phyloP scores from a whole-genome alignment of 768 basidiomycete genomes.

The Leucogyrophana mollusca region DNA sequence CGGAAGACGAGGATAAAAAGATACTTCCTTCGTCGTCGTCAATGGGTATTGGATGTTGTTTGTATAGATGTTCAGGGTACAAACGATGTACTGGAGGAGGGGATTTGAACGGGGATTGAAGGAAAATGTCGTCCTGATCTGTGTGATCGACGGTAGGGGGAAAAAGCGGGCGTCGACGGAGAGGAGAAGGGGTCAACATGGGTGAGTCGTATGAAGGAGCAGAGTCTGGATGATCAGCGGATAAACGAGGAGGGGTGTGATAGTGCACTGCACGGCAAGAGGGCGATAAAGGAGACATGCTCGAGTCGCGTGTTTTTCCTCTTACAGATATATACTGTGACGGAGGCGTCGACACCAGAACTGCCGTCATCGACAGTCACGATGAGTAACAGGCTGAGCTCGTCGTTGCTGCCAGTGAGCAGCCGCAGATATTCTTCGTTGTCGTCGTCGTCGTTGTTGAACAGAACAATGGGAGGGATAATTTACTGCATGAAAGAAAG shows the following conservation, averaged over 20 bases:
- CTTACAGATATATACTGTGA: slow-evolving; percentile 35
- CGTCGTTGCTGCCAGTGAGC: slow-evolving; percentile 8
- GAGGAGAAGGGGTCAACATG: slow-evolving; percentile 66
- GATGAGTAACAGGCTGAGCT: slow-evolving; percentile 1
- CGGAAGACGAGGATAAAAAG: slow-evolving; percentile 51
- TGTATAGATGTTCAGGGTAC: slow-evolving; percentile 42
- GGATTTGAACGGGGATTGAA: slow-evolving; percentile 51
- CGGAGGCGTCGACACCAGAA: slow-evolving; percentile 28
- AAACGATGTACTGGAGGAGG: slow-evolving; percentile 42
- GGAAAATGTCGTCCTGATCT: slow-evolving; percentile 52
- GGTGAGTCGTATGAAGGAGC: slow-evolving; percentile 48
- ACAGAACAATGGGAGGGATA: slow-evolving; percentile 1
- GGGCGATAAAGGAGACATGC: slow-evolving; percentile 31
- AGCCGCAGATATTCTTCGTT: slow-evolving; percentile 15
- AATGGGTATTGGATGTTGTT: slow-evolving; percentile 19
- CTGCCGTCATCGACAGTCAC: slow-evolving; percentile 17
- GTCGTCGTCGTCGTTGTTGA: slow-evolving; percentile 17
- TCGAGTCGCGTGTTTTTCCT: slow-evolving; percentile 27
- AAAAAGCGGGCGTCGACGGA: slow-evolving; percentile 45
- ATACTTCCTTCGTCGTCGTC: slow-evolving; percentile 60
- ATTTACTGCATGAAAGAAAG: slow-evolving; percentile 10
- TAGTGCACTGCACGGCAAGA: slow-evolving; percentile 29
- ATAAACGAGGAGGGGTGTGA: slow-evolving; percentile 33
- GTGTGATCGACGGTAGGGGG: slow-evolving; percentile 22
- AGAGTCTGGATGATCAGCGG: slow-evolving; percentile 15